Conservation (phyloP, 2,329 filamentous ascomycete species). For the Ascochyta rabiei region DNA sequence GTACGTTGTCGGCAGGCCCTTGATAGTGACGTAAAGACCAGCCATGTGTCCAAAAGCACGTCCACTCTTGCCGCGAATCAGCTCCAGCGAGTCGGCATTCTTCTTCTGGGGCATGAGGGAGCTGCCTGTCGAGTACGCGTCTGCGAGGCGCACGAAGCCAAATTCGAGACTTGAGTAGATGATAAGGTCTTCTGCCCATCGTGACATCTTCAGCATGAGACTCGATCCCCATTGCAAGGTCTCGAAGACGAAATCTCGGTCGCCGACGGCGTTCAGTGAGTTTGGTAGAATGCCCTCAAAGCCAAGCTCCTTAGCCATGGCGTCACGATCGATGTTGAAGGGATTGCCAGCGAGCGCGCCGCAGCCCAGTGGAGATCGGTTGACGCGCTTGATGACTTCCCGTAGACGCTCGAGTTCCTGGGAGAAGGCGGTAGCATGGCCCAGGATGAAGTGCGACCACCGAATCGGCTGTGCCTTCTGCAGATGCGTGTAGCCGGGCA, state of each 20-base stretch:
- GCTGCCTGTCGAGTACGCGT: constrained; percentile 79
- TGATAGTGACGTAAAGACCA: constrained; percentile 76
- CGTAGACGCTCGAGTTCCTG: constrained; percentile 78
- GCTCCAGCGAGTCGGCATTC: constrained; percentile 75
- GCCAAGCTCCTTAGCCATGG: constrained; percentile 79
- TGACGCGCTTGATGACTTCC: constrained; percentile 75
- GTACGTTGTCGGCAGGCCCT: constrained; percentile 80
- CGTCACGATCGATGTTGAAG: constrained; percentile 79
- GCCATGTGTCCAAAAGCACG: constrained; percentile 81
- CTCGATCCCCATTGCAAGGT: constrained; percentile 79
- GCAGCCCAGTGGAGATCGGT: constrained; percentile 72
- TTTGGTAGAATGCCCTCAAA: constrained; percentile 79
- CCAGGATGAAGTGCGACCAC: constrained; percentile 83
- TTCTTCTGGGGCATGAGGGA: constrained; percentile 86
- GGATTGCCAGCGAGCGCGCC: constrained; percentile 82
- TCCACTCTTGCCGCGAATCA: constrained; percentile 78
- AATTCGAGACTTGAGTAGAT: constrained; percentile 80
- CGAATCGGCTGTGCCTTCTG: constrained; percentile 82
- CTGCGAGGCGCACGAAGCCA: constrained; percentile 74
- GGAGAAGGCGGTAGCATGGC: constrained; percentile 73
- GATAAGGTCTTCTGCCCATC: constrained; percentile 86
- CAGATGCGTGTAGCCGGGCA: constrained; percentile 89
- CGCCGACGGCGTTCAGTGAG: constrained; percentile 75
- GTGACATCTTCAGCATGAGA: constrained; percentile 78
- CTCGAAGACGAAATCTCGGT: constrained; percentile 84